These are phyloP conservation scores for Trichothecium roseum DNA, from an alignment of 2,329 filamentous ascomycete species.

Conservation along the genomic window DNA sequence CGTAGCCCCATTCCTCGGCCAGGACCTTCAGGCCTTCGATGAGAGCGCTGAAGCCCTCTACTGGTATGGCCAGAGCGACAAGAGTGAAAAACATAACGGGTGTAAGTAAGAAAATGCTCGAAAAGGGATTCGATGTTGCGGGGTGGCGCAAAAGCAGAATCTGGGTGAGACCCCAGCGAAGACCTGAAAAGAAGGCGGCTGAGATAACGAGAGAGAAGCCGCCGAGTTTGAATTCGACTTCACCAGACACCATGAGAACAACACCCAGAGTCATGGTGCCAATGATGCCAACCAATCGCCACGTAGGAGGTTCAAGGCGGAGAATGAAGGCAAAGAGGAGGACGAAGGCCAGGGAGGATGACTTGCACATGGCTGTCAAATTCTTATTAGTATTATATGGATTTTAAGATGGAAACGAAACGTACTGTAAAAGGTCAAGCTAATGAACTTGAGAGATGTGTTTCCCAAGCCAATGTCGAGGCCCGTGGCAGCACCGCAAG, in stretches of 20 bases:
- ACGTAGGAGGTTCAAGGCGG: slow-evolving; percentile 77
- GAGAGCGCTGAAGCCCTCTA: slow-evolving; percentile 69
- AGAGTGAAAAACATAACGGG: slow-evolving; percentile 90
- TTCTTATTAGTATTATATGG: slow-evolving; percentile 12
- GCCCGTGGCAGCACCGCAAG: slow-evolving; percentile 85
- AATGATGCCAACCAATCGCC: slow-evolving; percentile 79
- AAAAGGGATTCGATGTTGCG: slow-evolving; percentile 92
- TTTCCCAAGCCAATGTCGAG: slow-evolving; percentile 95
- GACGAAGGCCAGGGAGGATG: slow-evolving; percentile 88
- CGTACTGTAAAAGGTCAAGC: slow-evolving; percentile 87
- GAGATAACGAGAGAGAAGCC: slow-evolving; percentile 90
- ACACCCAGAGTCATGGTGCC: slow-evolving; percentile 86
- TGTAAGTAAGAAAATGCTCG: slow-evolving; percentile 93
- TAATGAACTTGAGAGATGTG: slow-evolving; percentile 91
- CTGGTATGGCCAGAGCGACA: slow-evolving; percentile 68
- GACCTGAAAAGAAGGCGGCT: slow-evolving; percentile 89
- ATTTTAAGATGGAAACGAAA: slow-evolving; percentile 7
- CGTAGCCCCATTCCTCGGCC: slow-evolving; percentile 53
- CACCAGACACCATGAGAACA: slow-evolving; percentile 96
- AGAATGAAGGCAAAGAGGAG: slow-evolving; percentile 92
- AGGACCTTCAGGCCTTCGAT: slow-evolving; percentile 55
- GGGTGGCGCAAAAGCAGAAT: slow-evolving; percentile 90
- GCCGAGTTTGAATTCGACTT: slow-evolving; percentile 76
- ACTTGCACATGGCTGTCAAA: slow-evolving; percentile 84
- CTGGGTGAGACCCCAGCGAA: slow-evolving; percentile 97